phyloP scores from a whole-genome alignment of 2,329 filamentous ascomycete genomes.

The Bipolaris sorokiniana region DNA sequence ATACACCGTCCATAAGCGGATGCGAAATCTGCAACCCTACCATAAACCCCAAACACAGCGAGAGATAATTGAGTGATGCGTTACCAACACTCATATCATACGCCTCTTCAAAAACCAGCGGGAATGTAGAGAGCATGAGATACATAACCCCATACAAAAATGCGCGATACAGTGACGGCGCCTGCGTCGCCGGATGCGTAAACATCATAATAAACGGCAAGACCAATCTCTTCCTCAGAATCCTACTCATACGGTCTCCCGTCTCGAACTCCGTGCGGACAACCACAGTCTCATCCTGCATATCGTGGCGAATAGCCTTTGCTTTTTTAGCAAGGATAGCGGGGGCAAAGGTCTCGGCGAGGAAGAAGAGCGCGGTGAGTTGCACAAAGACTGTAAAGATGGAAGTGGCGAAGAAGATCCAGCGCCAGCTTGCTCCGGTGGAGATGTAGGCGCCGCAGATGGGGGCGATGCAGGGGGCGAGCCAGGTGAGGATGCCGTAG shows the following conservation, averaged over 20 bases:
- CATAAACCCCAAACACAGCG: conserved; percentile 66
- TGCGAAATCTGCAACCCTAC: conserved; percentile 51
- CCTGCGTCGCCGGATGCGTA: conserved; percentile 66
- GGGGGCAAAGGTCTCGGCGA: conserved; percentile 58
- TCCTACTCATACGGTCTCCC: conserved; percentile 33
- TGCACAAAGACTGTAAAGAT: conserved; percentile 67
- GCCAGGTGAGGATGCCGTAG: conserved; percentile 66
- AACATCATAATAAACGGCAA: conserved; percentile 58
- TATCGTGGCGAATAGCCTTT: conserved; percentile 40
- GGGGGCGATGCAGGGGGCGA: conserved; percentile 66
- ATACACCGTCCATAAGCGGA: conserved; percentile 53
- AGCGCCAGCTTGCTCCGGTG: conserved; percentile 62
- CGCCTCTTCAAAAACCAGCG: conserved; percentile 60
- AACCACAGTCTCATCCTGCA: conserved; percentile 16
- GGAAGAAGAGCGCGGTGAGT: conserved; percentile 64
- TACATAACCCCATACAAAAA: conserved; percentile 68
- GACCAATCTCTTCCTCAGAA: conserved; percentile 35
- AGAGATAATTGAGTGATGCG: conserved; percentile 68
- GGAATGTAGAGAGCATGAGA: conserved; percentile 67
- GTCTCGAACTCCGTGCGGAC: conserved; percentile 51
- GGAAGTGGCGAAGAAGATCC: conserved; percentile 72
- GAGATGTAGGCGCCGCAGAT: conserved; percentile 39
- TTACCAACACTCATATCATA: conserved; percentile 64
- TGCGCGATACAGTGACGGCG: conserved; percentile 60
- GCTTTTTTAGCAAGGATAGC: conserved; percentile 55